Conservation (phyloP, 768 basidiomycete species). For the Pleurotus djamor region DNA sequence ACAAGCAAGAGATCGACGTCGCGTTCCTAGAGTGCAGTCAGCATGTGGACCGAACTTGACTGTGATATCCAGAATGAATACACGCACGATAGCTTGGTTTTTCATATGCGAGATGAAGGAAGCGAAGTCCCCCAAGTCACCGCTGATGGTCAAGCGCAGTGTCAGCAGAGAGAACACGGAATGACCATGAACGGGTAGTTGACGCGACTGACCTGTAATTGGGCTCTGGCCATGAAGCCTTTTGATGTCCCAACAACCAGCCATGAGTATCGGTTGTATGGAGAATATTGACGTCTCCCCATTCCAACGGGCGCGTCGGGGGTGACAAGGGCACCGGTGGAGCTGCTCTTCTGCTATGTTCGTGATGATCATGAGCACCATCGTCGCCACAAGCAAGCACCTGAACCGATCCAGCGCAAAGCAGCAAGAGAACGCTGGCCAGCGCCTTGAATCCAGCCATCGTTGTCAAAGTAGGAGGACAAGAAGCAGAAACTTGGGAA, state of each 20-base stretch:
- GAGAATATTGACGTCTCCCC: constrained; percentile 72
- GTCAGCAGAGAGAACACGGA: not conserved
- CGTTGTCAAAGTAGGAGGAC: not conserved
- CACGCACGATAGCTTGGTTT: constrained; percentile 53
- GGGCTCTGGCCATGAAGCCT: constrained; percentile 68
- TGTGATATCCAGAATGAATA: not conserved
- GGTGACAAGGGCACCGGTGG: constrained; percentile 39
- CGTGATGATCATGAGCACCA: constrained; percentile 20
- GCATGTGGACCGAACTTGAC: not conserved
- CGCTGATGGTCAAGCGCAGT: constrained; percentile 18
- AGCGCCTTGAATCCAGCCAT: not conserved
- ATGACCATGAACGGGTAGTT: not conserved
- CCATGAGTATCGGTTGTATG: constrained; percentile 73
- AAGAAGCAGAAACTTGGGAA: too few species aligned
- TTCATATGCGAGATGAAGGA: constrained; percentile 89
- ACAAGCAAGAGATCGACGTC: constrained; percentile 84
- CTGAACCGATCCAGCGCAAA: not conserved
- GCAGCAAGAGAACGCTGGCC: not conserved
- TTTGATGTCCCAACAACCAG: constrained; percentile 85
- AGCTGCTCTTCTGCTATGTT: constrained; percentile 30
- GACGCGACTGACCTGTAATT: constrained; percentile 53
- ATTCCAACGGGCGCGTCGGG: constrained; percentile 55
- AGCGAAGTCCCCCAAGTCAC: constrained; percentile 73
- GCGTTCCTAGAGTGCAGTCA: constrained; percentile 36
- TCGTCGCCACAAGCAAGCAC: constrained; percentile 5